These are phyloP conservation scores for Paspalum notatum DNA, from an alignment of 176 grass and related monocot species.

Conservation along the genomic window DNA sequence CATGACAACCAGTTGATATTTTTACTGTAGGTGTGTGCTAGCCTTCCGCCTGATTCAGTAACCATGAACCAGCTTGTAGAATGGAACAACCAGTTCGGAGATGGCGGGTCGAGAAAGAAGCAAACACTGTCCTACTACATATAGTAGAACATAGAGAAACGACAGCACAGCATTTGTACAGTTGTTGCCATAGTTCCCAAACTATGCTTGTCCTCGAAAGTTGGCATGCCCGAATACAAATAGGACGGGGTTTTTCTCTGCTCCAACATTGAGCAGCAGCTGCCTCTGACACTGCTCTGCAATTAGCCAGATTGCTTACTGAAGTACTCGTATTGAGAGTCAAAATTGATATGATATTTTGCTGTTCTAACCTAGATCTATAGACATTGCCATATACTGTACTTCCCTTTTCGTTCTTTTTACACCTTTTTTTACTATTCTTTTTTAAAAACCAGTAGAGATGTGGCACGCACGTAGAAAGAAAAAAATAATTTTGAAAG, in stretches of 20 bases:
- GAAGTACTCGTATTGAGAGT: neutral
- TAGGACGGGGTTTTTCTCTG: conserved; percentile 27
- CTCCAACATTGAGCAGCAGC: neutral
- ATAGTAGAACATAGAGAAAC: conserved; percentile 46
- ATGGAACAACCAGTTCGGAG: conserved; percentile 74
- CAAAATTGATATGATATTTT: conserved; percentile 4
- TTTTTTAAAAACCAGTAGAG: no score
- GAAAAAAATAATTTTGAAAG: no score
- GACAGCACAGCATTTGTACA: conserved; percentile 19
- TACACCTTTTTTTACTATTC: neutral
- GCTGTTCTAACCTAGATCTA: conserved; percentile 15
- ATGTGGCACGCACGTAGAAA: no score
- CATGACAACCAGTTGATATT: conserved; percentile 5
- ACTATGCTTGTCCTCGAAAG: neutral
- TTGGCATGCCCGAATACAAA: neutral
- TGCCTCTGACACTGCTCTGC: conserved; percentile 21
- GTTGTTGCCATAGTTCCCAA: conserved; percentile 8
- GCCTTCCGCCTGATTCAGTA: conserved; percentile 60
- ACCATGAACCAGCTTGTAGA: conserved; percentile 54
- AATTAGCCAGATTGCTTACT: conserved; percentile 32
- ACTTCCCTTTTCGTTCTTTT: neutral
- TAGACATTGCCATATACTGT: neutral
- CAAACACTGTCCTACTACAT: conserved; percentile 56
- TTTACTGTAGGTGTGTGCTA: conserved; percentile 66
- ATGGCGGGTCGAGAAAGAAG: conserved; percentile 70